Base-by-base conservation (phyloP, 129 eudicot genomes). In the Tagetes patula region DNA sequence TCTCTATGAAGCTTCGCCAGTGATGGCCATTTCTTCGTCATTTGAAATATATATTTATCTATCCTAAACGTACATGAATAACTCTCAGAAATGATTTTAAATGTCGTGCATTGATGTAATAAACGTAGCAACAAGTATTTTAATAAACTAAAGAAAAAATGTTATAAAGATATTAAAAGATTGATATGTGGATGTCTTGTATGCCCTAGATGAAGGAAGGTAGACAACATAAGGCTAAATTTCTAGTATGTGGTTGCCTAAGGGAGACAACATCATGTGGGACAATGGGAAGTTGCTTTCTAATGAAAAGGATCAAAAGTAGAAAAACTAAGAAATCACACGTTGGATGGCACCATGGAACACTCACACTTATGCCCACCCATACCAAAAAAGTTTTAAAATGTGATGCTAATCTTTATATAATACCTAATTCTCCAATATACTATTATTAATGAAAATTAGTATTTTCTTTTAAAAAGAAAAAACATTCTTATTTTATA, bases 261-360 rank as follows among this genome's bases (percentile, higher is more conserved):
- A 34, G 49, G 76, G 72, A 59, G 82, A 79, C 82, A 79, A 62
- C 41, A 42, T 64, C 82, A 79, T 72, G 82, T 71, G 82, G 32
- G 78, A 79, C 73, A 73, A 64, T 72, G 36, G 62, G 42, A 65
- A 53, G 82, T 79, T 72, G 74, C 82, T 79, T 79, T 79, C 68
- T 79, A 72, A 33, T 42, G 82, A 71, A 71, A 78, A 78, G 77
- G 73, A 78, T 73, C 61, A 65, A 78, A 79, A 65, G 82, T 72
- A 67, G 82, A 13, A 70, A 78, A 73, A 66, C 69, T 79, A 64
- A 43, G 78, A 71, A 78, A 54, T 71, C 61, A 66, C 82, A 77
- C 50, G 82, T 79, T 79, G 82, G 82, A 79, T 54, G 48, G 14
- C 82, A 79, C 82, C 74, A 69, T 63, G 60, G 41, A 79, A 79